Evolutionary conservation across 2,329 filamentous ascomycete genomes (phyloP), one percentile per base, ranked within the genome.

Genomic region (Arthrobotrys conoides): DNA sequence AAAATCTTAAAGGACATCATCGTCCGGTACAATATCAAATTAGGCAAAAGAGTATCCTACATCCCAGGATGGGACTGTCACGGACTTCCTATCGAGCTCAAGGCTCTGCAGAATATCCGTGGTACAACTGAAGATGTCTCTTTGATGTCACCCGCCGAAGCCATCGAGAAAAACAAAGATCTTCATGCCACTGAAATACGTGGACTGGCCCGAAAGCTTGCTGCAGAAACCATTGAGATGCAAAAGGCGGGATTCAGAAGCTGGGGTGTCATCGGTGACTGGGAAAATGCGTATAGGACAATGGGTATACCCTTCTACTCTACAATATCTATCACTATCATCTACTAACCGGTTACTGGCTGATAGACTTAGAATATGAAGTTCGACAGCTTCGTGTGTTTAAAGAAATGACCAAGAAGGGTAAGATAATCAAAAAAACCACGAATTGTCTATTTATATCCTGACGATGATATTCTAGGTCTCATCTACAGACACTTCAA

Each of bases 11-110:
- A 99, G 86, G 96, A 99, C 85, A 92, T 98, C 82, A 93, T 97
- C 79, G 88, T 94, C 81, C 90, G 96, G 48, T 90, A 91, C 79
- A 90, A 97, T 85, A 86, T 98, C 77, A 90, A 92, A 78, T 88
- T 91, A 83, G 96, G 93, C 18, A 91, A 89, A 81, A 88, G 89
- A 80, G 91, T 98, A 38, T 87, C 90, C 46, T 99, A 96, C 83
- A 87, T 94, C 16, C 96, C 96, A 1, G 95, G 96, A 55, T 99
- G 96, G 96, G 96, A 99, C 84, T 99, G 96, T 81, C 96, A 99
- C 86, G 96, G 96, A 0, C 88, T 99, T 61, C 96, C 96, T 0
- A 99, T 99, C 83, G 96, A 99, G 87, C 88, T 98, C 82, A 99
- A 98, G 85, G 96, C 94, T 24, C 88, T 99, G 16, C 92, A 92